These are phyloP conservation scores for Lentinus polychrous DNA, from an alignment of 1,284 basidiomycete species.

Conservation along the genomic window DNA sequence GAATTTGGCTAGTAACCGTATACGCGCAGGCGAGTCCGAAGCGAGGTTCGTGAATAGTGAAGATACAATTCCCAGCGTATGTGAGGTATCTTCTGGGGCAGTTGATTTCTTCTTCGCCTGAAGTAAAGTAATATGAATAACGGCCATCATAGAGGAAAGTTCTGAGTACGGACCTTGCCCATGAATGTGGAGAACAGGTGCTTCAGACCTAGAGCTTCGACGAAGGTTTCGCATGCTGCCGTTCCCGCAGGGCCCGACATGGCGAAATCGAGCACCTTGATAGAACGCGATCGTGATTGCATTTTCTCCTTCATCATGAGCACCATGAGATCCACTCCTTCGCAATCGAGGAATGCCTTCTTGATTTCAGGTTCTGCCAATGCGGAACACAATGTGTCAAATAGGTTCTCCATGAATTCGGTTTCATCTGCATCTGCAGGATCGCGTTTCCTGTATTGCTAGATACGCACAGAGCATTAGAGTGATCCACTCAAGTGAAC, in stretches of 20 bases:
- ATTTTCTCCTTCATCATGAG: conserved; percentile 91
- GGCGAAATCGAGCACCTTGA: conserved; percentile 90
- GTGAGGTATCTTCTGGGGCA: conserved; percentile 78
- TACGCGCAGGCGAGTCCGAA: conserved; percentile 77
- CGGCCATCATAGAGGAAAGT: not conserved
- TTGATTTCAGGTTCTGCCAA: conserved; percentile 75
- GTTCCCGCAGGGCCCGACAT: conserved; percentile 78
- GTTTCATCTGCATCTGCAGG: conserved; percentile 84
- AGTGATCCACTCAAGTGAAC: no score
- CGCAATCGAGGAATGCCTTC: conserved; percentile 76
- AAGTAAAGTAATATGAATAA: conserved; percentile 12
- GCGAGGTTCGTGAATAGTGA: conserved; percentile 86
- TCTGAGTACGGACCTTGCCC: conserved; percentile 63
- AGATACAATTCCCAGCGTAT: conserved; percentile 83
- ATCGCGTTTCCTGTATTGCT: conserved; percentile 85
- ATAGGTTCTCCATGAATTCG: conserved; percentile 97
- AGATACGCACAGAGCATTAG: conserved; percentile 1
- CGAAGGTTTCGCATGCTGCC: conserved; percentile 76
- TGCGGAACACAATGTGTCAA: conserved; percentile 84
- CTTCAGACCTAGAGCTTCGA: conserved; percentile 85
- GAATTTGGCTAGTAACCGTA: conserved; percentile 89
- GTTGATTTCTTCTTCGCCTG: conserved; percentile 32
- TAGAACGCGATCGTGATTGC: conserved; percentile 71
- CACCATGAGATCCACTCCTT: conserved; percentile 96
- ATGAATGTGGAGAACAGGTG: conserved; percentile 87